These are phyloP conservation scores for Hymenochaete sp. DNA, from an alignment of 1,284 basidiomycete species.

Conservation along the genomic window DNA sequence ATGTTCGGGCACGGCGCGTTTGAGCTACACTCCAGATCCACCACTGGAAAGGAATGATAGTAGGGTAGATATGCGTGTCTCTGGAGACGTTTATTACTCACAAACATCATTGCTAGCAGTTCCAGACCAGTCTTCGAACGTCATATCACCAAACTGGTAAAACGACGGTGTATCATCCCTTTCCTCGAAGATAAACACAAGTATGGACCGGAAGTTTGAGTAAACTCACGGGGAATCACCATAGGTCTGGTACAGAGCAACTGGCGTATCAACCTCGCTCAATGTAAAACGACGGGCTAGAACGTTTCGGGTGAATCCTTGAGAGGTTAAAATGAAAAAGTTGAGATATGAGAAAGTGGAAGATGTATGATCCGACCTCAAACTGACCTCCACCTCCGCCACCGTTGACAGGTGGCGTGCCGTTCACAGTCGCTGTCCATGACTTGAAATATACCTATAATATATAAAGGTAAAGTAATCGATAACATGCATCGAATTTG, in stretches of 20 bases:
- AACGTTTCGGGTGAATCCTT: constrained; percentile 44
- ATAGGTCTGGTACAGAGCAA: constrained; percentile 48
- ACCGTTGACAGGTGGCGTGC: constrained; percentile 53
- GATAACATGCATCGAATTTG: too few species aligned
- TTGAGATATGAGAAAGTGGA: not conserved
- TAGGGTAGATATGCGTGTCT: constrained; percentile 3
- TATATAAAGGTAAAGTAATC: constrained; percentile 16
- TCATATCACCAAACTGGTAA: constrained; percentile 40
- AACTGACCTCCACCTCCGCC: constrained; percentile 45
- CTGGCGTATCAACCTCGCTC: constrained; percentile 37
- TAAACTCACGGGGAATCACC: constrained; percentile 34
- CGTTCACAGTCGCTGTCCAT: constrained; percentile 49
- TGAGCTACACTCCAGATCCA: constrained; percentile 46
- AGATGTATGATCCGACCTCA: not conserved
- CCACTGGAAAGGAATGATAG: constrained; percentile 30
- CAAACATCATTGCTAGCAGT: constrained; percentile 35
- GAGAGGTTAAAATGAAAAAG: not conserved
- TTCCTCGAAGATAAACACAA: not conserved
- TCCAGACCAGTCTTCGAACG: constrained; percentile 42
- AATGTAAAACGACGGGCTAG: constrained; percentile 38
- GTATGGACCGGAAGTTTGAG: not conserved
- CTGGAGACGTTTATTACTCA: constrained; percentile 24
- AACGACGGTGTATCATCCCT: constrained; percentile 45
- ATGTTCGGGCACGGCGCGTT: constrained; percentile 42
- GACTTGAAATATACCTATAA: constrained; percentile 53